These are phyloP conservation scores for Phytophthora cajani DNA, from an alignment of 352 stramenopile species.

Conservation along the genomic window DNA sequence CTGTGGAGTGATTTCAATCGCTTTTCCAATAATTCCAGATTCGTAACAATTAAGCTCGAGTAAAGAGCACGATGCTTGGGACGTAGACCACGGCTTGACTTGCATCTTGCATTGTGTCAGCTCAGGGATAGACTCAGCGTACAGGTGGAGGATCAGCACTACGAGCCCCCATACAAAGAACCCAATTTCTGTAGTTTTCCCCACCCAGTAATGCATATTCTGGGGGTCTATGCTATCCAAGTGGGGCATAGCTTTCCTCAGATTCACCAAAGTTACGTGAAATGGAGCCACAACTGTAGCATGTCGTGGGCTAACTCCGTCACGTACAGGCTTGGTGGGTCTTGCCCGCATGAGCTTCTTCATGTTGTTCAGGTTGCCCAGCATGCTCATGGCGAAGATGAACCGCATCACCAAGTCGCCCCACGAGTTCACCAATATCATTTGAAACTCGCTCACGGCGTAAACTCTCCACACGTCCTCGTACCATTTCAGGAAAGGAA, in stretches of 20 bases:
- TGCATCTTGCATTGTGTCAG: slow-evolving; percentile 40
- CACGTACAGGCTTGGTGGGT: not conserved
- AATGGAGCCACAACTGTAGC: slow-evolving; percentile 29
- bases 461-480: slow-evolving; percentile 37
- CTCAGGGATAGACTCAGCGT: slow-evolving; percentile 12
- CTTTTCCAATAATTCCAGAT: not conserved
- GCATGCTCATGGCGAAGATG: slow-evolving; percentile 20
- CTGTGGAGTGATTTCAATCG: not conserved
- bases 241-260: slow-evolving; percentile 11
- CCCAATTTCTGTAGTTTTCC: slow-evolving; percentile 19
- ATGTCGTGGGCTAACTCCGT: not conserved
- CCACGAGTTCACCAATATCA: slow-evolving; percentile 30
- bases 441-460: slow-evolving; percentile 37
- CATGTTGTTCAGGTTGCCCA: slow-evolving; percentile 26
- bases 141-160: slow-evolving; percentile 39
- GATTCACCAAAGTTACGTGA: slow-evolving; percentile 10
- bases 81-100: slow-evolving; percentile 42
- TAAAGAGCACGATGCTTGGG: slow-evolving; percentile 44
- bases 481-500: slow-evolving; percentile 34
- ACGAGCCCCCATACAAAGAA: slow-evolving; percentile 41
- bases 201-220: slow-evolving; percentile 18
- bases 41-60: slow-evolving; percentile 19
- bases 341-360: slow-evolving; percentile 25
- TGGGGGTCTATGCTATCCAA: not conserved
- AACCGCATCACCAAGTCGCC: slow-evolving; percentile 18